Conservation (phyloP, 805 yeast genomes). For the Pichia heedii region DNA sequence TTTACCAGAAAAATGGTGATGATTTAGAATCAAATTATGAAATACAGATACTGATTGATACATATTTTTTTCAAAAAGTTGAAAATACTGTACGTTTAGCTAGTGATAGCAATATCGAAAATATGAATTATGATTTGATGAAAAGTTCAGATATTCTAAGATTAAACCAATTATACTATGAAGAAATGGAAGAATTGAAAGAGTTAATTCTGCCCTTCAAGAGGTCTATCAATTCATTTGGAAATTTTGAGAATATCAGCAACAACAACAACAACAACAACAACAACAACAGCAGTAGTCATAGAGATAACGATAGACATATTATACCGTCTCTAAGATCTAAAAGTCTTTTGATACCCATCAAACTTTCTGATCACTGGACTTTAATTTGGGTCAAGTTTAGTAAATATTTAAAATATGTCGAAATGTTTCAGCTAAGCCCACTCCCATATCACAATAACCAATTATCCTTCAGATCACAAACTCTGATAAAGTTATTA, state of each 20-base stretch:
- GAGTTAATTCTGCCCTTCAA: constrained; percentile 2
- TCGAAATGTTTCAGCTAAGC: constrained; percentile 19
- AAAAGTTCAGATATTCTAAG: too few relatives aligned
- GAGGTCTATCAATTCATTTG: neutral
- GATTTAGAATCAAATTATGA: constrained; percentile 1
- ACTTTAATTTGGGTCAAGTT: constrained; percentile 22
- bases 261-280: too few relatives aligned
- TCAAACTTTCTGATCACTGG: constrained; percentile 17
- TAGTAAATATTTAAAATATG: constrained; percentile 9
- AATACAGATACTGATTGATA: constrained; percentile 3
- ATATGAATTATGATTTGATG: too few relatives aligned
- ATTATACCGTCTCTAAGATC: constrained; percentile 8
- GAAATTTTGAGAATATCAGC: neutral
- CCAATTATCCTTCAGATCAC: constrained; percentile 11
- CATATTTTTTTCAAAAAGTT: neutral
- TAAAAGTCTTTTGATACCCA: constrained; percentile 15
- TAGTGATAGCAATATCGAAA: too few relatives aligned
- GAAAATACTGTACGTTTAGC: too few relatives aligned
- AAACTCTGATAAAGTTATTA: constrained; percentile 11
- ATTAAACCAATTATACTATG: neutral
- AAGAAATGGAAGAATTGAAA: constrained; percentile 1
- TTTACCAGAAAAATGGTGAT: neutral
- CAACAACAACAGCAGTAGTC: too few relatives aligned
- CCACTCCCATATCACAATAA: constrained; percentile 9
- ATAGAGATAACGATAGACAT: too few relatives aligned